A percentile compares a stretch with the other conserved stretches of the same genome.
Evolutionary conservation across 371 early-diverging fungal genomes (phyloP).

Genomic region (Capillidium heterosporum): DNA sequence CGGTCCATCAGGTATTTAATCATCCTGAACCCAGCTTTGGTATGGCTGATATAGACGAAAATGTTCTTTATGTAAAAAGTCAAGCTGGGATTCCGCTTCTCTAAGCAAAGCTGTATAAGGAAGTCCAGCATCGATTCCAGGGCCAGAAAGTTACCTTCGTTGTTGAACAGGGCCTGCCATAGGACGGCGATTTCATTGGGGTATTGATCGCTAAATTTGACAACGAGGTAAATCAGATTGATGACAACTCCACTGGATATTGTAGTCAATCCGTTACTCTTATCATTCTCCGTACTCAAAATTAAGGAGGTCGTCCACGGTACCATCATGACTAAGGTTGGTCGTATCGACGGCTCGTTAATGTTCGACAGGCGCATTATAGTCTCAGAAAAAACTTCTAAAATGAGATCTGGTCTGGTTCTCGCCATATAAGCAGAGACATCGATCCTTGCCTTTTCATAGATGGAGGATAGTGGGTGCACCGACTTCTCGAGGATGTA

Average conservation of each 20-base stretch:
- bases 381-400: conserved; percentile 57
- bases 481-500: conserved; percentile 49
- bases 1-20: conserved; percentile 41
- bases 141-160: conserved; percentile 33
- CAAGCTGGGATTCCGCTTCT: conserved; percentile 59
- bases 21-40: conserved; percentile 32
- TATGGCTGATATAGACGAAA: conserved; percentile 58
- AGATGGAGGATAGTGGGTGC: conserved; percentile 62
- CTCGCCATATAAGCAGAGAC: conserved; percentile 48
- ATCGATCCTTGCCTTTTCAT: conserved; percentile 53
- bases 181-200: conserved; percentile 57
- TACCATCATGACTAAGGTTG: conserved; percentile 49
- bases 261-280: conserved; percentile 22
- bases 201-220: conserved; percentile 57
- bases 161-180: conserved; percentile 59
- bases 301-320: conserved; percentile 79
- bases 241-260: conserved; percentile 50
- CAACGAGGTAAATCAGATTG: conserved; percentile 69
- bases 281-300: conserved; percentile 27
- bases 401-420: conserved; percentile 44
- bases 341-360: conserved; percentile 31
- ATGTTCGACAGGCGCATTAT: conserved; percentile 57
- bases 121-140: conserved; percentile 50
- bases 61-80: conserved; percentile 62
- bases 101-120: conserved; percentile 47